Evolutionary conservation across 768 basidiomycete genomes (phyloP).

Genomic region (Leccinellum albellum): DNA sequence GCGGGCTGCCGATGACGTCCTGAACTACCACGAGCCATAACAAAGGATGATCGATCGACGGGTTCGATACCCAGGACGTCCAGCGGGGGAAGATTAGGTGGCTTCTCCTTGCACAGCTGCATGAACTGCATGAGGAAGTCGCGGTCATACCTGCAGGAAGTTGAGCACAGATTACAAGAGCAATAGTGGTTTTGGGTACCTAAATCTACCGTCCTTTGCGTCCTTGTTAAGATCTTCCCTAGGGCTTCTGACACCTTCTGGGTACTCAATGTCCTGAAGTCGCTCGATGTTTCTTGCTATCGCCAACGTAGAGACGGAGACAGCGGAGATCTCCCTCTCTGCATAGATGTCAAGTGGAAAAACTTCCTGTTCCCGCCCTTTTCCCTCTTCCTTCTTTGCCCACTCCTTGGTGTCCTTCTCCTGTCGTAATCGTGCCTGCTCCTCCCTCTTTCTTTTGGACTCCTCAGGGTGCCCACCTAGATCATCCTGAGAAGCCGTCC

Average conservation of each 20-base stretch:
- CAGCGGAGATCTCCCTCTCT: constrained; percentile 27
- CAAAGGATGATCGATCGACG: constrained; percentile 48
- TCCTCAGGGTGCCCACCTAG: constrained; percentile 49
- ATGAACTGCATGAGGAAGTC: constrained; percentile 98
- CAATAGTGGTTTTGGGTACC: constrained; percentile 38
- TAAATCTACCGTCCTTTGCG: constrained; percentile 85
- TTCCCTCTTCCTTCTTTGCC: too few species aligned
- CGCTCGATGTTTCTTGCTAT: constrained; percentile 86
- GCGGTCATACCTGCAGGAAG: constrained; percentile 77
- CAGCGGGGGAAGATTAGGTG: constrained; percentile 82
- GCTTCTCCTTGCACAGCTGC: constrained; percentile 93
- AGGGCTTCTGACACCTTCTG: constrained; percentile 79
- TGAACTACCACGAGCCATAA: constrained; percentile 60
- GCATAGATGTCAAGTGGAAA: constrained; percentile 67
- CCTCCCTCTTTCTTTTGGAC: constrained; percentile 47
- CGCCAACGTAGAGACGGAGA: constrained; percentile 62
- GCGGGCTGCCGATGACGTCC: constrained; percentile 52
- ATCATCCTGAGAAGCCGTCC: constrained; percentile 66
- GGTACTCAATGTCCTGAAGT: constrained; percentile 72
- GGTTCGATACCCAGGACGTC: constrained; percentile 90
- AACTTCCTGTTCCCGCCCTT: too few species aligned
- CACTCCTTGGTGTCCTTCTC: too few species aligned
- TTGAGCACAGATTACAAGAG: constrained; percentile 9
- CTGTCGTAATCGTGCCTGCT: constrained; percentile 40
- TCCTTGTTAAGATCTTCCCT: constrained; percentile 79